Evolutionary conservation across 169 alveolate species (phyloP).

Genomic region (Plasmodium reichenowi): DNA sequence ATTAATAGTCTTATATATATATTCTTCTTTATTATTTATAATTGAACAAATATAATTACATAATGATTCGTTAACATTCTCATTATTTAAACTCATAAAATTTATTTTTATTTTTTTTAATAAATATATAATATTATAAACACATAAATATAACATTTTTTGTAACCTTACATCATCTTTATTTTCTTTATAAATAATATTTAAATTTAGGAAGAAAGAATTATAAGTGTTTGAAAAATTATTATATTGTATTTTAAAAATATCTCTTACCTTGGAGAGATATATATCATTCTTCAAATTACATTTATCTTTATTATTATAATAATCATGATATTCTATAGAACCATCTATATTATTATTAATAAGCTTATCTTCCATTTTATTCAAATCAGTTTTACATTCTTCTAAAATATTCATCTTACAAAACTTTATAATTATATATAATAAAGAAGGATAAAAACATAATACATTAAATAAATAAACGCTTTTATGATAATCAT

Average conservation of each 20-base stretch:
- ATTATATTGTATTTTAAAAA: constrained; percentile 9
- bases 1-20: constrained; percentile 44
- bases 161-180: constrained; percentile 36
- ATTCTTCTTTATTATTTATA: constrained; percentile 48
- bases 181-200: constrained; percentile 28
- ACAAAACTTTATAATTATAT: constrained; percentile 11
- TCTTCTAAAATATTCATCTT: neutral
- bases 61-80: constrained; percentile 8
- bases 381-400: no score
- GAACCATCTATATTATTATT: neutral
- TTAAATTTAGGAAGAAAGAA: constrained; percentile 11
- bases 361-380: neutral
- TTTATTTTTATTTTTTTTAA: constrained; percentile 37
- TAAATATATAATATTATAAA: constrained; percentile 55
- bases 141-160: constrained; percentile 30
- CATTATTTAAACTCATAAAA: constrained; percentile 24
- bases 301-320: neutral
- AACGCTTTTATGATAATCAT: constrained; percentile 33
- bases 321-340: neutral
- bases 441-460: constrained; percentile 48
- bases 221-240: constrained; percentile 8
- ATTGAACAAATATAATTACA: constrained; percentile 37
- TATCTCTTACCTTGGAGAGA: neutral
- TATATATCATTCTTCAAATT: neutral
- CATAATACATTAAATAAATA: constrained; percentile 50